A percentile compares a stretch with the other conserved stretches of the same genome.
These are phyloP conservation scores for Senecio squalidus DNA, from an alignment of 140 eudicot genomes.

Conservation along the genomic window DNA sequence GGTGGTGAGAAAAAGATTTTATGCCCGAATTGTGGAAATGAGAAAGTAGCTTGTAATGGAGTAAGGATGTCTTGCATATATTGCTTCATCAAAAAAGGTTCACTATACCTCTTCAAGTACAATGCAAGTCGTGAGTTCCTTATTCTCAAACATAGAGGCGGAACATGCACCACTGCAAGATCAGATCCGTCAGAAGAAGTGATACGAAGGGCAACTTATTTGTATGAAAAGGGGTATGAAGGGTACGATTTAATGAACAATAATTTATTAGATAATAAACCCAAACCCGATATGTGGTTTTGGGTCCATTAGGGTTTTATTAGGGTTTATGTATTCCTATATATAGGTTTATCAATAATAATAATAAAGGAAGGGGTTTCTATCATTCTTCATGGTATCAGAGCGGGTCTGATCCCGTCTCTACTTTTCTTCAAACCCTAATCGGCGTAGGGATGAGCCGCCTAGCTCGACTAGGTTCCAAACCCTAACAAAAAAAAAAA, in stretches of 20 bases:
- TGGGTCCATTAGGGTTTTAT: too few species aligned
- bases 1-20: not conserved
- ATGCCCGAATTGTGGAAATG: not conserved
- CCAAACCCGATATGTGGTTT: too few species aligned
- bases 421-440: too few species aligned
- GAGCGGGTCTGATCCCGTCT: too few species aligned
- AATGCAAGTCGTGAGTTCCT: not conserved
- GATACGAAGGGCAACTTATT: slow-evolving; percentile 6
- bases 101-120: not conserved
- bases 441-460: too few species aligned
- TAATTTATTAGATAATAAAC: too few species aligned
- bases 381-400: too few species aligned
- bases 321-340: too few species aligned
- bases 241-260: not conserved
- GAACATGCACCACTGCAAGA: slow-evolving; percentile 17
- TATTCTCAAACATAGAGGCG: not conserved
- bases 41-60: slow-evolving; percentile 16
- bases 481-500: too few species aligned
- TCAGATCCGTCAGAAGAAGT: slow-evolving; percentile 5
- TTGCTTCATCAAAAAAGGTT: not conserved
- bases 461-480: too few species aligned
- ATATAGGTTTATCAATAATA: too few species aligned
- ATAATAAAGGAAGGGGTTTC: too few species aligned
- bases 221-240: slow-evolving; percentile 12
- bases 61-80: slow-evolving; percentile 17